Percentiles rank a stretch among this genome's conserved stretches.
These are phyloP conservation scores for Closterium sp. DNA, from an alignment of 139 green algal genomes.

Conservation along the genomic window DNA sequence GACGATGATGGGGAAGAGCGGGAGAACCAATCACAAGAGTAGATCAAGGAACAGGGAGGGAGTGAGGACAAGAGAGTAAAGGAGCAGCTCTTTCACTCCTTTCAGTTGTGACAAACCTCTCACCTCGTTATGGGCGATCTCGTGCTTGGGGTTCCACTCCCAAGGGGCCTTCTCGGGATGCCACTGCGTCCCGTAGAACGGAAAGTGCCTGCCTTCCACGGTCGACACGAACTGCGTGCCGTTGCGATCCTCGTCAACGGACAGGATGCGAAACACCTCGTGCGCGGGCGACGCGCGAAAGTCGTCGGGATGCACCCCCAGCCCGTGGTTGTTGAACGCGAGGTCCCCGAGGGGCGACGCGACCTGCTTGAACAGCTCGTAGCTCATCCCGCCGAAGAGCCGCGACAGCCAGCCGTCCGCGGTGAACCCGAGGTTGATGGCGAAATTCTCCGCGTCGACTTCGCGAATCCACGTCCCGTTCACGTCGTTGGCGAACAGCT, in stretches of 20 bases:
- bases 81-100: background rate
- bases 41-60: background rate
- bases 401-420: conserved; percentile 24
- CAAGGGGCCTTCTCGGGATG: conserved; percentile 45
- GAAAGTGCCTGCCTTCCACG: conserved; percentile 24
- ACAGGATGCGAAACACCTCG: conserved; percentile 39
- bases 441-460: conserved; percentile 43
- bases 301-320: conserved; percentile 30
- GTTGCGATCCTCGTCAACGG: conserved; percentile 39
- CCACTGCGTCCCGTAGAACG: conserved; percentile 46
- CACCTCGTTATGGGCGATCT: conserved; percentile 31
- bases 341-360: conserved; percentile 36
- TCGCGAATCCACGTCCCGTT: conserved; percentile 8
- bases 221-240: conserved; percentile 47
- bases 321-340: conserved; percentile 50
- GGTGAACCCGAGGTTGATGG: conserved; percentile 44
- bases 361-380: conserved; percentile 41
- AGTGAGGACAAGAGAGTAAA: background rate
- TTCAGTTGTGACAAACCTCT: background rate
- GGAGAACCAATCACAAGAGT: too few relatives aligned
- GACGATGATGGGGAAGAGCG: too few relatives aligned
- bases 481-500: conserved; percentile 23
- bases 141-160: conserved; percentile 41
- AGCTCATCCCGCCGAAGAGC: conserved; percentile 29
- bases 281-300: conserved; percentile 12